Evolutionary conservation across 192 early-diverging fungal species (phyloP).

Genomic region (Linnemannia zychae): DNA sequence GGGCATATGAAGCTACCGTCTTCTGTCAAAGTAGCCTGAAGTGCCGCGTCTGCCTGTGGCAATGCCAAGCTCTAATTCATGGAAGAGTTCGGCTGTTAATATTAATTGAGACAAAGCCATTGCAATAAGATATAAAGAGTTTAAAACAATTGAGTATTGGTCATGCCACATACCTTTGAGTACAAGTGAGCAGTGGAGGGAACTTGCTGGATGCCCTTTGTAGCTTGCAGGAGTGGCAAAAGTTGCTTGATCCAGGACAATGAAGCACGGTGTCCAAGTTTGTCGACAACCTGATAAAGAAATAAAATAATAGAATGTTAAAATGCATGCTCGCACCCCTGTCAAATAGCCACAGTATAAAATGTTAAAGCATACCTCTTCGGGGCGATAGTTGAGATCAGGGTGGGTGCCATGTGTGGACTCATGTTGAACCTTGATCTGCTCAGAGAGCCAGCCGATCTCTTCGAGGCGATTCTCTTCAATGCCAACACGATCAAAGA

Average conservation of each 20-base stretch:
- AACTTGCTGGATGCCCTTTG: slow-evolving; percentile 32
- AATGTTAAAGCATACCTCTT: slow-evolving; percentile 30
- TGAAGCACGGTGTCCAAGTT: slow-evolving; percentile 25
- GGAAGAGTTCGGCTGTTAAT: not conserved
- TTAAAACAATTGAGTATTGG: not conserved
- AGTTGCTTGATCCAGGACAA: slow-evolving; percentile 41
- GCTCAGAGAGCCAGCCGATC: slow-evolving; percentile 42
- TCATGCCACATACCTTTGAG: slow-evolving; percentile 13
- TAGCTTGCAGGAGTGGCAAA: slow-evolving; percentile 35
- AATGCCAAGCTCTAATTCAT: not conserved
- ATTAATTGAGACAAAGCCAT: not conserved
- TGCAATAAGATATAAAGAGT: not conserved
- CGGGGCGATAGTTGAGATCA: slow-evolving; percentile 8
- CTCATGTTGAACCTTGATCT: slow-evolving; percentile 28
- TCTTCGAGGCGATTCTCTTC: slow-evolving; percentile 49
- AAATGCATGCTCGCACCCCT: not conserved
- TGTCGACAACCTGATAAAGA: slow-evolving; percentile 19
- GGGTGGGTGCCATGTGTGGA: not conserved
- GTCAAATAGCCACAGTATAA: not conserved
- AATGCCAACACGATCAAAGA: slow-evolving; percentile 46
- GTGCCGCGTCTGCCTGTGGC: not conserved
- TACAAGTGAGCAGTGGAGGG: slow-evolving; percentile 26
- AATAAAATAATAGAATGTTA: not conserved
- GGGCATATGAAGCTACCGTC: slow-evolving; percentile 37
- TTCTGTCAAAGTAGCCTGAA: slow-evolving; percentile 36